Percentiles rank a stretch among this genome's conserved stretches.
These are phyloP conservation scores for Pneumocystis oryctolagi DNA, from an alignment of 1,139 yeast genomes.

Conservation along the genomic window DNA sequence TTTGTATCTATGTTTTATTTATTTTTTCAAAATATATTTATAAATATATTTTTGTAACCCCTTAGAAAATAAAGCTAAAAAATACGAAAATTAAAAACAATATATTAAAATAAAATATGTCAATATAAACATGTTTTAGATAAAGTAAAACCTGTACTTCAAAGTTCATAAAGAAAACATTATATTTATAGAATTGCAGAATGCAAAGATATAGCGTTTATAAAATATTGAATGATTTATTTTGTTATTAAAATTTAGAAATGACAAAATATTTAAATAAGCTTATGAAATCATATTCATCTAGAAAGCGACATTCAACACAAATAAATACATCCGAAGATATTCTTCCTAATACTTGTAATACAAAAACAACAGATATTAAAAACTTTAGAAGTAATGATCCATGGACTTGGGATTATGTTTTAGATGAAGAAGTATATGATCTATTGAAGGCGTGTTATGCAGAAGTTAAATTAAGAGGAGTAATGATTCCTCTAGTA, in stretches of 20 bases:
- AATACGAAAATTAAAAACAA: neutral
- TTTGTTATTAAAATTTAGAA: neutral
- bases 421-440: neutral
- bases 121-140: neutral
- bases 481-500: neutral
- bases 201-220: too few species aligned
- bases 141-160: neutral
- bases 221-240: too few species aligned
- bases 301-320: neutral
- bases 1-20: neutral
- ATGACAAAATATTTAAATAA: neutral
- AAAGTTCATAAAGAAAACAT: too few species aligned
- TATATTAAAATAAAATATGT: neutral
- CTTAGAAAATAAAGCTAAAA: neutral
- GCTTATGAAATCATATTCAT: neutral
- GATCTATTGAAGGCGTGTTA: neutral
- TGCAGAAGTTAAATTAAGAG: neutral
- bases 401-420: neutral
- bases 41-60: neutral
- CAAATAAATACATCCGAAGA: neutral
- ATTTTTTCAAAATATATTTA: neutral
- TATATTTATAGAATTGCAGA: too few species aligned
- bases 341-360: neutral
- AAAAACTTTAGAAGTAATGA: neutral
- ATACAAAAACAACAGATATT: neutral